These are phyloP conservation scores for Purpureocillium lavendulum DNA, from an alignment of 2,329 filamentous ascomycete genomes.

Conservation along the genomic window DNA sequence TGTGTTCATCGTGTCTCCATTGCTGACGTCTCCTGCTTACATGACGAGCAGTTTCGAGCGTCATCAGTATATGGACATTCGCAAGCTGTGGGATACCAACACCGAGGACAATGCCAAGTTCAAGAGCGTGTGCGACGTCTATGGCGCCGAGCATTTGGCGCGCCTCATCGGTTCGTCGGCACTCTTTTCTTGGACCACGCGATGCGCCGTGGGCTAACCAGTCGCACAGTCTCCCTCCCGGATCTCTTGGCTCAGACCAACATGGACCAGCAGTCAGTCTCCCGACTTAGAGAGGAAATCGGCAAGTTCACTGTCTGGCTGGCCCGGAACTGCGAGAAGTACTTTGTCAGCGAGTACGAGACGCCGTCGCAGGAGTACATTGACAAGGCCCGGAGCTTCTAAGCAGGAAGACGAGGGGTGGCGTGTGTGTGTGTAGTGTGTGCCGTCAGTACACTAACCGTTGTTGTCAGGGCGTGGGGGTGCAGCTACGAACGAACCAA, in stretches of 20 bases:
- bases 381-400: constrained; percentile 51
- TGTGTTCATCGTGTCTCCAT: constrained; percentile 8
- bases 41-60: constrained; percentile 66
- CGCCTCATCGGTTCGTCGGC: constrained; percentile 69
- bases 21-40: not conserved
- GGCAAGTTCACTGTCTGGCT: constrained; percentile 82
- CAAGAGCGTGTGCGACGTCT: constrained; percentile 71
- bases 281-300: constrained; percentile 81
- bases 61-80: constrained; percentile 72
- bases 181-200: too few relatives aligned
- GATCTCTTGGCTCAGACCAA: constrained; percentile 96
- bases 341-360: constrained; percentile 73
- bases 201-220: too few relatives aligned
- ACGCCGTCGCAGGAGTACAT: constrained; percentile 63
- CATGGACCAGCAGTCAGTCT: constrained; percentile 89
- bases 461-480: too few relatives aligned
- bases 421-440: too few relatives aligned
- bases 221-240: constrained; percentile 65
- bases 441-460: too few relatives aligned
- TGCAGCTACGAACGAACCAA: too few relatives aligned
- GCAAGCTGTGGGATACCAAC: constrained; percentile 55
- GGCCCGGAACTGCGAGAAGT: constrained; percentile 63
- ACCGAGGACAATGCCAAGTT: constrained; percentile 55
- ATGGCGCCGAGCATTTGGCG: constrained; percentile 86
- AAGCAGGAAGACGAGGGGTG: constrained; percentile 4